A percentile compares a stretch with the other conserved stretches of the same genome.
Conservation (phyloP, 1,139 yeast genomes). For the Geotrichum candidum region DNA sequence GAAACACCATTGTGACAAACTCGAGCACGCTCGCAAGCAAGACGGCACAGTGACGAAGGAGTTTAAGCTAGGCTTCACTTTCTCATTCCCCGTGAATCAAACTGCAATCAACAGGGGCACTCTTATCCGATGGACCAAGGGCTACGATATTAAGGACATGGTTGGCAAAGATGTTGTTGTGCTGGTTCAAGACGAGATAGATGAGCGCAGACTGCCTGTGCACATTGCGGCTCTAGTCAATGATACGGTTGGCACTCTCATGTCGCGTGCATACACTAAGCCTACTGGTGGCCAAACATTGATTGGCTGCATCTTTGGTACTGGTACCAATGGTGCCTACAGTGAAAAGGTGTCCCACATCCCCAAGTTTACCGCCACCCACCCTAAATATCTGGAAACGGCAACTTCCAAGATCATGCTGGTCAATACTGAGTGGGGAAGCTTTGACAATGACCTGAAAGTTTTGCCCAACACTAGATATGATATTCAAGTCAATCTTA, state of each 20-base stretch:
- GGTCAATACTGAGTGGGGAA: conserved; percentile 95
- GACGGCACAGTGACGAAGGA: conserved; percentile 9
- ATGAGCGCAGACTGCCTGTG: conserved; percentile 55
- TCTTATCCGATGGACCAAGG: conserved; percentile 91
- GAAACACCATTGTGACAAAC: conserved; percentile 46
- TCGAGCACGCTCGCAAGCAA: conserved; percentile 7
- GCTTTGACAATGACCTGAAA: conserved; percentile 75
- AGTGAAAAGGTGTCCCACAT: conserved; percentile 66
- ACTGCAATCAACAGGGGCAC: conserved; percentile 71
- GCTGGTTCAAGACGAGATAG: conserved; percentile 62
- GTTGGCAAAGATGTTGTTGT: conserved; percentile 77
- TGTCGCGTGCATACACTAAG: conserved; percentile 76
- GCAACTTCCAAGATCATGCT: conserved; percentile 57
- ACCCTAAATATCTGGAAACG: conserved; percentile 39
- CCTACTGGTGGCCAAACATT: conserved; percentile 63
- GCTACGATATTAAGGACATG: conserved; percentile 77
- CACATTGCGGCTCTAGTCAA: conserved; percentile 83
- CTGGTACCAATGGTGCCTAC: conserved; percentile 96
- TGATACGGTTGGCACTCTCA: conserved; percentile 89
- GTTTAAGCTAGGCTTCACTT: conserved; percentile 82
- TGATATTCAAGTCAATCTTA: conserved; percentile 62
- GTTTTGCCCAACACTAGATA: conserved; percentile 69
- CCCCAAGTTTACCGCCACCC: conserved; percentile 52
- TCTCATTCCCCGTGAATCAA: conserved; percentile 87
- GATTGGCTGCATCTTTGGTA: conserved; percentile 87